Percentiles rank a stretch among this genome's conserved stretches.
Evolutionary conservation across 768 basidiomycete genomes (phyloP).

Genomic region (Gymnopilus dilepis): DNA sequence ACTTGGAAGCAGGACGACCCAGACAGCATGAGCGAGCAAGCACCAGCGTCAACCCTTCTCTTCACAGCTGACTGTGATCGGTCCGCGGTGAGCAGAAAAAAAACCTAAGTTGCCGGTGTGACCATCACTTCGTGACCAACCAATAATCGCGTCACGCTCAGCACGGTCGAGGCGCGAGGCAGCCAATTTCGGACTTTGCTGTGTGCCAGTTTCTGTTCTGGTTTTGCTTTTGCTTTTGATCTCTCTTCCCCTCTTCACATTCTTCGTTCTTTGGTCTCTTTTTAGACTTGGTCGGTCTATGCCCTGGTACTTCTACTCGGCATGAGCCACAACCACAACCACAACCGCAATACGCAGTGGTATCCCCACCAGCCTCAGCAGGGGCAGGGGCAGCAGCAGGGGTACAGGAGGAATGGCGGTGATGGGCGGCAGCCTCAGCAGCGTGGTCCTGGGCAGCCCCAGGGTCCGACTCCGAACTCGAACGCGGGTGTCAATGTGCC

Average conservation of each 20-base stretch:
- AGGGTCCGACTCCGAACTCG: no score
- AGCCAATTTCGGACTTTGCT: slow-evolving; percentile 21
- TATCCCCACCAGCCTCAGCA: no score
- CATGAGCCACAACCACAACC: slow-evolving; percentile 43
- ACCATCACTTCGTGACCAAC: slow-evolving; percentile 27
- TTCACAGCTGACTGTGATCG: no score
- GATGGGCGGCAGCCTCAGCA: slow-evolving; percentile 16
- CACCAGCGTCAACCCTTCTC: no score
- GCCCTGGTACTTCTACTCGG: slow-evolving; percentile 7
- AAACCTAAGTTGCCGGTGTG: slow-evolving; percentile 8
- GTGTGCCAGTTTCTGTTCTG: no score
- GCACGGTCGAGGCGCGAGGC: slow-evolving; percentile 24
- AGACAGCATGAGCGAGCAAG: slow-evolving; percentile 21
- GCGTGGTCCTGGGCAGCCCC: no score
- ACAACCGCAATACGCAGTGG: no score
- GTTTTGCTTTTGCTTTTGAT: no score
- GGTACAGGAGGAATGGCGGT: slow-evolving; percentile 34
- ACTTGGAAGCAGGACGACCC: slow-evolving; percentile 5
- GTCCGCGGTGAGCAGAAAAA: slow-evolving; percentile 1
- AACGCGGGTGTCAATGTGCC: no score
- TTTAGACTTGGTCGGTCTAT: slow-evolving; percentile 1
- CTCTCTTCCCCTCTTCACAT: no score
- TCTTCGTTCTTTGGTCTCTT: no score
- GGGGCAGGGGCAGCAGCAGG: no score
- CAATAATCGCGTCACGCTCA: slow-evolving; percentile 24